Conservation (phyloP, 169 alveolate genomes). For the Cryptosporidium xiaoi region DNA sequence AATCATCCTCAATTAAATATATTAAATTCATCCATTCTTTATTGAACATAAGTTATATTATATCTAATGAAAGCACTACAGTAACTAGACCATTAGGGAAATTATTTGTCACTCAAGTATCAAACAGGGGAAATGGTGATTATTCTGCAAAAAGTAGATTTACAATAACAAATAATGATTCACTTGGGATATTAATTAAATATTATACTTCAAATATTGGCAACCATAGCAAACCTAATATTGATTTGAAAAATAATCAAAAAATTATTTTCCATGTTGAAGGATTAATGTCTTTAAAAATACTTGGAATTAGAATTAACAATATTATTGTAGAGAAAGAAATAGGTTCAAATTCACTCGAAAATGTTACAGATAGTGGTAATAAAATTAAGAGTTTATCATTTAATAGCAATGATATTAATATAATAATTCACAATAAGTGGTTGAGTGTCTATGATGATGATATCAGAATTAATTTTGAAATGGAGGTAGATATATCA, state of each 20-base stretch:
- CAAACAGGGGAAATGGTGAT: background rate
- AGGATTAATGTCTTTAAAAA: conserved; percentile 57
- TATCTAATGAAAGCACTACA: background rate
- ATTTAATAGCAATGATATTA: background rate
- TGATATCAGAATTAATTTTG: conserved; percentile 21
- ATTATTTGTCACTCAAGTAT: conserved; percentile 19
- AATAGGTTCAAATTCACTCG: background rate
- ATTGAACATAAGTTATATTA: conserved; percentile 33
- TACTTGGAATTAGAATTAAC: conserved; percentile 22
- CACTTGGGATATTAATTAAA: conserved; percentile 9
- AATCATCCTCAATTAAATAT: background rate
- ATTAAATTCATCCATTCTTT: conserved; percentile 37
- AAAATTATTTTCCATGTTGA: conserved; percentile 28
- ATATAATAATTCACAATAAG: conserved; percentile 20
- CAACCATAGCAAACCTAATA: background rate
- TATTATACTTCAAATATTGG: background rate
- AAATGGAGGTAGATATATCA: conserved; percentile 19
- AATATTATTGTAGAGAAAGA: conserved; percentile 25
- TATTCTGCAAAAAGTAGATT: conserved; percentile 38
- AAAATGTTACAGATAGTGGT: background rate
- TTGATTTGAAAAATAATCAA: background rate
- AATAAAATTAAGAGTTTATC: background rate
- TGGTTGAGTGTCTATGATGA: conserved; percentile 1
- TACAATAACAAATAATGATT: conserved; percentile 38
- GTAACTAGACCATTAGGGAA: conserved; percentile 16